These are phyloP conservation scores for Rubus idaeus DNA, from an alignment of 306 rosid genomes.

Conservation along the genomic window DNA sequence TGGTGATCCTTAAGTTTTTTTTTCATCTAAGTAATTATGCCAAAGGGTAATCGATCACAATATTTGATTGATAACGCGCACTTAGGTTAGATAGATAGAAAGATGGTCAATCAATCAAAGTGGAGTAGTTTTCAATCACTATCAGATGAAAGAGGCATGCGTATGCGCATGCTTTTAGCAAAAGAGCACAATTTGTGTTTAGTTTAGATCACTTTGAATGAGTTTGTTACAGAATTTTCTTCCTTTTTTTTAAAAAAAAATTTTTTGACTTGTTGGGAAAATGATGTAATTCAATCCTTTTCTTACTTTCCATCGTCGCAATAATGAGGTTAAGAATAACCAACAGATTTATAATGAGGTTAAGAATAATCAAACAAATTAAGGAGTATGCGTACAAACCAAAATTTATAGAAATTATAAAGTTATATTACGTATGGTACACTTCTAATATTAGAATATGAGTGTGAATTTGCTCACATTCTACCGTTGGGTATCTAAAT, in stretches of 20 bases:
- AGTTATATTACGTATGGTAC: neutral
- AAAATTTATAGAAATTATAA: neutral
- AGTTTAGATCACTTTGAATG: neutral
- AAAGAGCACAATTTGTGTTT: neutral
- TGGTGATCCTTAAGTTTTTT: slow-evolving; percentile 13
- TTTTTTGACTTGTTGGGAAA: slow-evolving; percentile 14
- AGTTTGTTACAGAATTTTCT: neutral
- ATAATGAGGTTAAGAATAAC: neutral
- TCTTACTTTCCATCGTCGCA: neutral
- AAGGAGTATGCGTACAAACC: neutral
- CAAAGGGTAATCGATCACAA: slow-evolving; percentile 19
- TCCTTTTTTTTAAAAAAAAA: neutral
- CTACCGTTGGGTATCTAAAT: neutral
- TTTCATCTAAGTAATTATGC: slow-evolving; percentile 43
- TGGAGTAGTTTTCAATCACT: slow-evolving; percentile 11
- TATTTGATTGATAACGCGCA: slow-evolving; percentile 41
- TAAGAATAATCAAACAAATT: neutral
- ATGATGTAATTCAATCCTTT: slow-evolving; percentile 9
- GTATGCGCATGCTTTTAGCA: slow-evolving; percentile 3
- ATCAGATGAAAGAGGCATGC: slow-evolving; percentile 15
- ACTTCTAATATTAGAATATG: neutral
- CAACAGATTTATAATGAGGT: neutral
- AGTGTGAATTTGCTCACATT: neutral
- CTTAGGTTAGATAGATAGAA: slow-evolving; percentile 23
- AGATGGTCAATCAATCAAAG: slow-evolving; percentile 37